Base-by-base conservation (phyloP, 208 protist species). In the Endotrypanum monterogeii region DNA sequence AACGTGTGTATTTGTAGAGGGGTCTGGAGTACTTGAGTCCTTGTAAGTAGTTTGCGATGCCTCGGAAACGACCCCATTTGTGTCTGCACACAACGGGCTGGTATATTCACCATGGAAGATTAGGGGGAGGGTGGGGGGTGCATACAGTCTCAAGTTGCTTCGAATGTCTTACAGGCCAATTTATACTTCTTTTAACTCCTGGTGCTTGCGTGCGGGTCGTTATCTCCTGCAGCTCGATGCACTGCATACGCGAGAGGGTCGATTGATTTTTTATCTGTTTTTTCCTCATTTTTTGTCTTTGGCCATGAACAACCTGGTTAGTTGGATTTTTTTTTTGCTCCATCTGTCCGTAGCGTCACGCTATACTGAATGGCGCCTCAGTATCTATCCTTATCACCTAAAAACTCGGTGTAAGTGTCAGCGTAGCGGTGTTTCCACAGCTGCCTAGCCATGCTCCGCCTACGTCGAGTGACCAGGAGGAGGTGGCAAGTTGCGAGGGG, bases 351-450 rank as follows among this genome's bases (percentile, higher is more conserved):
- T 75, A 70, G 70, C 76, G 70, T 46, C 69, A 70, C 35, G 69
- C 70, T 20, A 62, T 71, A 54, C 69, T 80, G 48, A 66, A 71
- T 46, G 67, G 69, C 25, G 69, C 75, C 12, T 58, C 74, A 16
- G 69, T 62, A 2, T 75, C 69, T 32, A 69, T 74, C 75, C 71
- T 71, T 65, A 71, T 69, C n/a, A 74, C 69, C n/a, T 74, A 63
- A 46, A 62, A 51, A 5, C 75, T 75, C 55, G 51, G 66, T 0
- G 75, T 80, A 14, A 67, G 75, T 67, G 74, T 80, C 50, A 75
- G 69, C 60, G 57, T 74, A 8, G 74, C 69, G 48, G 52, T 62
- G 12, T 74, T 70, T 57, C 51, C 74, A 62, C 60, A 69, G 9
- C 52, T 80, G 44, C 75, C 75, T 18, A 20, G 50, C 41, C 54